Base-by-base conservation (phyloP, 2,329 filamentous ascomycete genomes). In the Diaporthe citri region DNA sequence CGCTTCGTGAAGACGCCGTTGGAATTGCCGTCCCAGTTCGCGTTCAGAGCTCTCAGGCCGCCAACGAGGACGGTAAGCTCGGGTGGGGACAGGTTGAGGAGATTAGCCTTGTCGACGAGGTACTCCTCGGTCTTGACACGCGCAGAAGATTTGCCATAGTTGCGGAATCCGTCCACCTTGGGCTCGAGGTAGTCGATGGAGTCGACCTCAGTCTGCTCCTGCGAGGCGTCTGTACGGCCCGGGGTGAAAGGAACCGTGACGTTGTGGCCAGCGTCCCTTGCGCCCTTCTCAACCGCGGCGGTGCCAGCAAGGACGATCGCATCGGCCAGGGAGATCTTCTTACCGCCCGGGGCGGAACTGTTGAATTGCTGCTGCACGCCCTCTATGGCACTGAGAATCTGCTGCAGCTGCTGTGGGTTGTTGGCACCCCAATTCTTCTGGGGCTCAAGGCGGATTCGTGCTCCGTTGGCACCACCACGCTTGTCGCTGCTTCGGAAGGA, bases 401-500 rank as follows among this genome's bases (percentile, higher is more conserved):
- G 85, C 73, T 85, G 84, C 55, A 95, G 86, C 84, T 93, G 89
- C 1, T 87, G 79, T 39, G 93, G 93, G 87, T 94, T 93, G 89
- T 96, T 96, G 81, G 92, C 89, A 80, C 90, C 84, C 93, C 94
- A 96, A 83, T 90, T 86, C 79, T 91, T 91, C 85, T 94, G 92
- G 34, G 94, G 94, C 76, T 88, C 86, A 15, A 96, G 92, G 46
- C 93, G 92, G 80, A 96, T 94, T 79, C 94, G 93, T 20, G 90
- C 93, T 79, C 94, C 94, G 80, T 96, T 96, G 84, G 94, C 94
- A 81, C 94, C 94, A 78, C 94, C 94, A 78, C 94, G 94, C 90
- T 95, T 95, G 87, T 96, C 94, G 78, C 91, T 90, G 79, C 91
- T 89, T 76, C 93, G 93, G 91, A 93, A 95, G 41, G 92, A 92